Percentiles rank a stretch among this genome's conserved stretches.
These are phyloP conservation scores for Parietaria judaica DNA, from an alignment of 306 rosid genomes.

Conservation along the genomic window DNA sequence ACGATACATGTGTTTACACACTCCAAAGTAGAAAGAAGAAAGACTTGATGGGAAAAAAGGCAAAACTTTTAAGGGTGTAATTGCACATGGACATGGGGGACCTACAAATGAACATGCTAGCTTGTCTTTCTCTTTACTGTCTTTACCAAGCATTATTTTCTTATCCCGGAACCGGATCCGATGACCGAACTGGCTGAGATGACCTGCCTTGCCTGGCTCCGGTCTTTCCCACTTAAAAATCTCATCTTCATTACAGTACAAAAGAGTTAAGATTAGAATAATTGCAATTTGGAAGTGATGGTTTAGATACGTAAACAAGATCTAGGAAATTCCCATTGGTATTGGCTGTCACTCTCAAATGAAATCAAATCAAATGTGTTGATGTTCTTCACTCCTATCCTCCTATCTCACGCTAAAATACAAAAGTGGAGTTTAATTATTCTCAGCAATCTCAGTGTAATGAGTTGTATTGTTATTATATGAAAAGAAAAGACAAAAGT, in stretches of 20 bases:
- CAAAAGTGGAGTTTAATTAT: too few relatives aligned
- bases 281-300: constrained; percentile 6
- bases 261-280: background rate
- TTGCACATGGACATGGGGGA: constrained; percentile 20
- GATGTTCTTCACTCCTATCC: too few relatives aligned
- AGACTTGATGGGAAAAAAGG: too few relatives aligned
- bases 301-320: constrained; percentile 17
- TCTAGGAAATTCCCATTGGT: background rate
- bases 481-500: too few relatives aligned
- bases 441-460: too few relatives aligned
- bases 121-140: constrained; percentile 13
- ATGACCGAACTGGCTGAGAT: too few relatives aligned
- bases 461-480: too few relatives aligned
- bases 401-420: too few relatives aligned
- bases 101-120: constrained; percentile 26
- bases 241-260: background rate
- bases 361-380: too few relatives aligned
- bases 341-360: too few relatives aligned
- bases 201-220: constrained; percentile 7
- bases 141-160: constrained; percentile 11
- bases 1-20: constrained; percentile 18
- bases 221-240: background rate
- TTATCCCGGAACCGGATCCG: constrained; percentile 33
- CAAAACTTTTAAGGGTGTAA: constrained; percentile 1
- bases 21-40: constrained; percentile 19